phyloP scores from a whole-genome alignment of 441 rosid genomes.

The Capsella rubella region DNA sequence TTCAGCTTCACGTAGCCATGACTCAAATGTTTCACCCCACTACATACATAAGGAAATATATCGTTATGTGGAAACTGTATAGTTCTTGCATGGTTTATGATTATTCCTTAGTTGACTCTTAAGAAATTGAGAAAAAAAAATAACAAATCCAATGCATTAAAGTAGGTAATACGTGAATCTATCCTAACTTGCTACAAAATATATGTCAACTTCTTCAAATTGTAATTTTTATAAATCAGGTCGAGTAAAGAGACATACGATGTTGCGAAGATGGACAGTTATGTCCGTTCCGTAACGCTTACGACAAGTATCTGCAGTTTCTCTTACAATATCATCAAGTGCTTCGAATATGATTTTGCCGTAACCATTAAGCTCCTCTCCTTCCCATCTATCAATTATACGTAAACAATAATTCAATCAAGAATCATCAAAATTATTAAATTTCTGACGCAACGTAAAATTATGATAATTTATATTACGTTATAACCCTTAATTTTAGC shows the following conservation, averaged over 20 bases:
- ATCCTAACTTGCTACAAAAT: neutral
- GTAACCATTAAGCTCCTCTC: constrained; percentile 51
- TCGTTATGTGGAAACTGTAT: no score
- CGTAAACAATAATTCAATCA: neutral
- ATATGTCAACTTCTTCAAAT: neutral
- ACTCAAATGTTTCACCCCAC: constrained; percentile 74
- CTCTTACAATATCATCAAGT: constrained; percentile 55
- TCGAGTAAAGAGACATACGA: constrained; percentile 46
- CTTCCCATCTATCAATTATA: constrained; percentile 59
- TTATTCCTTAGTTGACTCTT: neutral
- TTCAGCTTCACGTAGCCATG: constrained; percentile 68
- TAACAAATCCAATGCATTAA: neutral
- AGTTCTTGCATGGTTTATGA: neutral
- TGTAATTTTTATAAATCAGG: neutral
- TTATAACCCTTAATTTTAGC: no score
- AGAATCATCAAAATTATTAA: neutral
- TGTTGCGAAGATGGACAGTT: constrained; percentile 43
- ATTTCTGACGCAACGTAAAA: neutral
- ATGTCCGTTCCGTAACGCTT: constrained; percentile 49
- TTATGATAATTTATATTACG: neutral
- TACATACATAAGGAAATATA: constrained; percentile 17
- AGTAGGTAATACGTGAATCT: neutral
- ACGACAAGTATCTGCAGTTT: constrained; percentile 43
- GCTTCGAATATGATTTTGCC: constrained; percentile 57
- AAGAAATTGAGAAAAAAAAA: neutral